Percentiles rank a stretch among this genome's conserved stretches.
Conservation (phyloP, 2,329 filamentous ascomycete genomes). For the Akanthomyces uredinophilus region DNA sequence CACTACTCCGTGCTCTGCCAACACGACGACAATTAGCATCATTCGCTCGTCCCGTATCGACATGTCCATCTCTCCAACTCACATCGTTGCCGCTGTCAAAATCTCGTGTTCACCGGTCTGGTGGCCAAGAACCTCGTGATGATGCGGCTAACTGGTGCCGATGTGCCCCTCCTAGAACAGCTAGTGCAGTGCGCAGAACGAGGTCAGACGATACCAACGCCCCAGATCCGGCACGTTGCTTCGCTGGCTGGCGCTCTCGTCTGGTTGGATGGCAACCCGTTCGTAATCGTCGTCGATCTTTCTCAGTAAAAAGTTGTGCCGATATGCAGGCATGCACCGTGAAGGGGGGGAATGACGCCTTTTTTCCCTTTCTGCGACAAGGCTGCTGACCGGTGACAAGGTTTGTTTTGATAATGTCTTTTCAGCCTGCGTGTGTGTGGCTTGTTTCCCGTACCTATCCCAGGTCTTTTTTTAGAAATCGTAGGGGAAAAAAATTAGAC, state of each 20-base stretch:
- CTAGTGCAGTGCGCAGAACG: background rate
- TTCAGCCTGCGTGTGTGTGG: no score
- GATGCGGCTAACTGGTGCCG: conserved; percentile 4
- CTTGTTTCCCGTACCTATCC: no score
- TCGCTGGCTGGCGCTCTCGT: background rate
- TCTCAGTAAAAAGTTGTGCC: background rate
- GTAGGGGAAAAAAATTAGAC: no score
- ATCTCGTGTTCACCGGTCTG: background rate
- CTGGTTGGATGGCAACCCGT: background rate
- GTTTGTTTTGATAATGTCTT: background rate
- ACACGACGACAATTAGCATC: background rate
- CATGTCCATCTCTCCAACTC: no score
- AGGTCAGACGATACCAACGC: conserved; percentile 10
- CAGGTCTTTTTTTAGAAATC: no score
- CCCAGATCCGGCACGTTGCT: background rate
- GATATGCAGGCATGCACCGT: background rate
- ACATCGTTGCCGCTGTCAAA: background rate
- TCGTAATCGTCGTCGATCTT: background rate
- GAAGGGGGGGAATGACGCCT: background rate
- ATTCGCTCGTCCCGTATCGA: background rate
- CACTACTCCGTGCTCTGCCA: no score
- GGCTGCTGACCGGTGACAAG: background rate
- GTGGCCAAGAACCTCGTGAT: background rate
- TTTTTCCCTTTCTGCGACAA: background rate
- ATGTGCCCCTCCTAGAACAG: background rate